Percentiles rank a stretch among this genome's conserved stretches.
These are phyloP conservation scores for Coffea canephora DNA, from an alignment of 257 asterid genomes.

Conservation along the genomic window DNA sequence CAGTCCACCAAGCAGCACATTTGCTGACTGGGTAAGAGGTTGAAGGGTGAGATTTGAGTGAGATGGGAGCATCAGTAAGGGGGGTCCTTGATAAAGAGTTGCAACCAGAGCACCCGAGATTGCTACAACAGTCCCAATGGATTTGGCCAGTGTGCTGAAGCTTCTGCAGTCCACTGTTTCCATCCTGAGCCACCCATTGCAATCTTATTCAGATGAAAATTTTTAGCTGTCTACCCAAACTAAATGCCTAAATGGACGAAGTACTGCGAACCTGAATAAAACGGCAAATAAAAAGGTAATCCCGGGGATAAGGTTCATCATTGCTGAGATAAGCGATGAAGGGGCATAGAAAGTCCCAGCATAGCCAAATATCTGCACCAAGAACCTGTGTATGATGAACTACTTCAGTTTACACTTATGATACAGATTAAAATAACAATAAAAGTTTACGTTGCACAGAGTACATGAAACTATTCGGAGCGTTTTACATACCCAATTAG, in stretches of 20 bases:
- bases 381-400: conserved; percentile 34
- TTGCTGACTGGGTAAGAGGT: conserved; percentile 35
- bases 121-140: conserved; percentile 47
- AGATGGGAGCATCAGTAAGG: conserved; percentile 27
- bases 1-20: conserved; percentile 58
- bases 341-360: conserved; percentile 50
- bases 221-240: too few species aligned
- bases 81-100: conserved; percentile 59
- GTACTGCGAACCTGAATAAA: conserved; percentile 42
- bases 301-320: conserved; percentile 64
- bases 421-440: neutral
- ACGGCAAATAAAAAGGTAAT: conserved; percentile 60
- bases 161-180: conserved; percentile 43
- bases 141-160: conserved; percentile 41
- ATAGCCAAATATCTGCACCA: conserved; percentile 55
- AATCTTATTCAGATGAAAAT: neutral
- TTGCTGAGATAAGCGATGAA: conserved; percentile 51
- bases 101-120: conserved; percentile 51
- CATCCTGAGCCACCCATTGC: conserved; percentile 37
- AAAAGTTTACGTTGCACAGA: neutral
- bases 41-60: conserved; percentile 21
- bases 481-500: conserved; percentile 46
- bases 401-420: neutral
- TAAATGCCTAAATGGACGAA: too few species aligned
- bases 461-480: too few species aligned